phyloP scores from a whole-genome alignment of 1,284 basidiomycete species.

The Cerrena zonata region DNA sequence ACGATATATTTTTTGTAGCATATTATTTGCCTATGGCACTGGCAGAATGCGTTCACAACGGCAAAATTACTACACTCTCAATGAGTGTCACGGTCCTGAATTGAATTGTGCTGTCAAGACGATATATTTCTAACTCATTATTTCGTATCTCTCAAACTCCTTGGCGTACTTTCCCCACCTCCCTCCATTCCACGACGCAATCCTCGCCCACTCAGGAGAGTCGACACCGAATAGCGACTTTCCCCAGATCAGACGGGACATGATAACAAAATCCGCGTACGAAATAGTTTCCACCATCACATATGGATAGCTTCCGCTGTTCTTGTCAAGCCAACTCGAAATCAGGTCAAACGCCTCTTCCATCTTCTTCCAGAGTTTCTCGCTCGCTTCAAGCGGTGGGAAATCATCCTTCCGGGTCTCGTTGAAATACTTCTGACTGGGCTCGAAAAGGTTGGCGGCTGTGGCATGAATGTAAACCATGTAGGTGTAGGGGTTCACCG shows the following conservation, averaged over 20 bases:
- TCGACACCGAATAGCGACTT: conserved; percentile 9
- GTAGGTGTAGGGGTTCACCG: not conserved
- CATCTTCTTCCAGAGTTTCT: not conserved
- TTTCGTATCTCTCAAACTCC: conserved; percentile 7
- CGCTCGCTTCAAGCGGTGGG: conserved; percentile 12
- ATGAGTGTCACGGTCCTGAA: too few species aligned
- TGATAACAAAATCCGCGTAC: conserved; percentile 14
- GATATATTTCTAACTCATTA: not conserved
- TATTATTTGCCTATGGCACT: too few species aligned
- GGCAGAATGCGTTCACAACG: too few species aligned
- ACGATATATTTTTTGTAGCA: too few species aligned
- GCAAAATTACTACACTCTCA: too few species aligned
- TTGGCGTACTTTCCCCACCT: conserved; percentile 7
- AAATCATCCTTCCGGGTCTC: conserved; percentile 7
- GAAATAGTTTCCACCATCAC: conserved; percentile 11
- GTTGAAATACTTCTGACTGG: conserved; percentile 13
- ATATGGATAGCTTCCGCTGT: conserved; percentile 4
- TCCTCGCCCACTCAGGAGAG: conserved; percentile 15
- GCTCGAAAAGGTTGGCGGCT: conserved; percentile 4
- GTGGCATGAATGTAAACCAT: conserved; percentile 3
- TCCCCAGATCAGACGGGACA: conserved; percentile 10
- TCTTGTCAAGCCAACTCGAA: not conserved
- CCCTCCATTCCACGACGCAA: conserved; percentile 8
- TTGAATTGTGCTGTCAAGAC: too few species aligned
- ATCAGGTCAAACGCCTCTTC: not conserved